These are phyloP conservation scores for Trichoderma atroviride DNA, from an alignment of 2,329 filamentous ascomycete species.

Conservation along the genomic window DNA sequence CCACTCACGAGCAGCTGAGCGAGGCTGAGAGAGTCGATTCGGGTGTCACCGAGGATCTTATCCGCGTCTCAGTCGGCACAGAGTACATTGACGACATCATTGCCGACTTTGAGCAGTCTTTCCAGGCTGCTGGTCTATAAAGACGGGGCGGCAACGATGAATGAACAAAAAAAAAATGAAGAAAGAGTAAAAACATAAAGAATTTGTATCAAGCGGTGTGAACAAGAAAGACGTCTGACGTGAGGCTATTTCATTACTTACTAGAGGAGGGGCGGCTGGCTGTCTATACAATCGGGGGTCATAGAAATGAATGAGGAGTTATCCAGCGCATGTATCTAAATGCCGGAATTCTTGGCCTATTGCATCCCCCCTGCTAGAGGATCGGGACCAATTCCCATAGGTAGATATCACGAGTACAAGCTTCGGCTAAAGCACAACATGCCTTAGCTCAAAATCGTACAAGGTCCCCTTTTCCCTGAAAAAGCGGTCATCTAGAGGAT, in stretches of 20 bases:
- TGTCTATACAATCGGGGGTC: not conserved
- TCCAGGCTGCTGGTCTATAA: slow-evolving; percentile 56
- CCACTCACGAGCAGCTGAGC: slow-evolving; percentile 88
- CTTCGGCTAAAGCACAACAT: not conserved
- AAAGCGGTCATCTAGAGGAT: not conserved
- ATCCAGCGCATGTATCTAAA: too few relatives aligned
- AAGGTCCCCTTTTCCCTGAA: not conserved
- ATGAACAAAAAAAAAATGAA: not conserved
- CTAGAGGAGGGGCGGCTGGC: not conserved
- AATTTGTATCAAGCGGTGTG: not conserved
- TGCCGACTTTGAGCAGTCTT: slow-evolving; percentile 90
- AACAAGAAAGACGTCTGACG: not conserved
- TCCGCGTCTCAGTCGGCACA: slow-evolving; percentile 92
- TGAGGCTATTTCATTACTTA: not conserved
- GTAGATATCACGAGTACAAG: not conserved
- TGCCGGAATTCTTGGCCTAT: too few relatives aligned
- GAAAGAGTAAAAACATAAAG: not conserved
- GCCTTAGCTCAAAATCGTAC: not conserved
- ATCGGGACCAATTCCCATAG: not conserved
- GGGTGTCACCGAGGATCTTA: slow-evolving; percentile 87
- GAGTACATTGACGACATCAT: slow-evolving; percentile 99
- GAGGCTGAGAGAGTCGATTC: slow-evolving; percentile 79
- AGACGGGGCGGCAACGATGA: not conserved
- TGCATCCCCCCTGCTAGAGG: not conserved
- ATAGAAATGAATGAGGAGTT: not conserved